Percentiles rank a stretch among this genome's conserved stretches.
phyloP scores from a whole-genome alignment of 345 rosid genomes.

The Hypericum androsaemum region DNA sequence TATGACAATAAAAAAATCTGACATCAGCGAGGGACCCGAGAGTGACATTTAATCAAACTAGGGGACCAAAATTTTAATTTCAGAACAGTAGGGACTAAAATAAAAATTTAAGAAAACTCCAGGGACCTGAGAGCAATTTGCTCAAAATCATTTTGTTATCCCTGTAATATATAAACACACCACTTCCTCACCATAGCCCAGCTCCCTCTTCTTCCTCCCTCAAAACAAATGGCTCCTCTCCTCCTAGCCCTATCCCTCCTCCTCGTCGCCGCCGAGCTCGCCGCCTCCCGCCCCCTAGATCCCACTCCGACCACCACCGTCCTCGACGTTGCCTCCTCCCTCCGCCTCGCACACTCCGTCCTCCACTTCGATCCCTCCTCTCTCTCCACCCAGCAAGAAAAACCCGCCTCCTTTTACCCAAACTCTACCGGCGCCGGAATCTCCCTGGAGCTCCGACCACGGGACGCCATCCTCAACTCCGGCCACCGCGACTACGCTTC shows the following conservation, averaged over 20 bases:
- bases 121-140: too few relatives aligned
- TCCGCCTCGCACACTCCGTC: slow-evolving; percentile 34
- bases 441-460: slow-evolving; percentile 48
- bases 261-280: slow-evolving; percentile 7
- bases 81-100: too few relatives aligned
- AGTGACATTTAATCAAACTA: too few relatives aligned
- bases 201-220: too few relatives aligned
- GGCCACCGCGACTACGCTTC: slow-evolving; percentile 45
- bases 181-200: too few relatives aligned
- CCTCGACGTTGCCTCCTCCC: slow-evolving; percentile 44
- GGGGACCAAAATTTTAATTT: too few relatives aligned
- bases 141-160: too few relatives aligned
- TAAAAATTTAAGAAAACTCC: too few relatives aligned
- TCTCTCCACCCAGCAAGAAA: background rate
- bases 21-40: too few relatives aligned
- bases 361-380: slow-evolving; percentile 32
- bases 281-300: slow-evolving; percentile 31
- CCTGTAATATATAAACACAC: too few relatives aligned
- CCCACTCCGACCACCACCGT: slow-evolving; percentile 14
- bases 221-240: background rate
- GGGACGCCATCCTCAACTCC: slow-evolving; percentile 38
- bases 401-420: background rate
- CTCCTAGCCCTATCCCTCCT: slow-evolving; percentile 6
- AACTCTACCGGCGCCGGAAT: slow-evolving; percentile 26
- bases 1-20: too few relatives aligned